These are phyloP conservation scores for Arxiozyma telluris DNA, from an alignment of 1,139 yeast species.

Conservation along the genomic window DNA sequence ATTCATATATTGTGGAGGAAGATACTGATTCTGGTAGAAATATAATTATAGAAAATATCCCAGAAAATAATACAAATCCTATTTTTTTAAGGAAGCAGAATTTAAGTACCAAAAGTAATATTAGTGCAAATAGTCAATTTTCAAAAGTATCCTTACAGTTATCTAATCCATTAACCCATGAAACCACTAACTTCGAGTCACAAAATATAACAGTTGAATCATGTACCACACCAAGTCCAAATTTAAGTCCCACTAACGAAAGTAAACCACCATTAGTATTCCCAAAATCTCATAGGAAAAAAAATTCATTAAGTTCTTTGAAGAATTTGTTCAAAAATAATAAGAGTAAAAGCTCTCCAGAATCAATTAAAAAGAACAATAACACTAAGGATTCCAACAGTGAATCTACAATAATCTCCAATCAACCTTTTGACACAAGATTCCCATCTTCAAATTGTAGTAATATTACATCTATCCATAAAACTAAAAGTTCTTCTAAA, in stretches of 20 bases:
- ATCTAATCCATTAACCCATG: conserved; percentile 2
- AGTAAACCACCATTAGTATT: background rate
- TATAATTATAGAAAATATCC: background rate
- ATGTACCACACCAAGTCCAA: conserved; percentile 1
- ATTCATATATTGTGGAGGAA: conserved; percentile 29
- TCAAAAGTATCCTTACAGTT: conserved; percentile 1
- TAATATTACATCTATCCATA: background rate
- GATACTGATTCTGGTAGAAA: conserved; percentile 6
- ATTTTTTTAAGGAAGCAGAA: background rate
- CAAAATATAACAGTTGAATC: background rate
- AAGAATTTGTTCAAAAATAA: conserved; percentile 29
- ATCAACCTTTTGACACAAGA: background rate
- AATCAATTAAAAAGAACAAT: conserved; percentile 9
- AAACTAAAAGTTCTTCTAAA: conserved; percentile 6
- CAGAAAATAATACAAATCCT: background rate
- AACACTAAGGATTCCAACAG: background rate
- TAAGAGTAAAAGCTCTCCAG: background rate
- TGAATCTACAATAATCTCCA: background rate
- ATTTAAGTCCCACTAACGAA: background rate
- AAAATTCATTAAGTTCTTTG: conserved; percentile 24
- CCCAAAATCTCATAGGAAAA: conserved; percentile 22
- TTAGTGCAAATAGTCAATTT: conserved; percentile 4
- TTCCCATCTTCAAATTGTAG: background rate
- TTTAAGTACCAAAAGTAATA: conserved; percentile 1
- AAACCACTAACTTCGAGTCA: background rate